Evolutionary conservation across 2,329 filamentous ascomycete genomes (phyloP).

Genomic region (Xylaria sp.): DNA sequence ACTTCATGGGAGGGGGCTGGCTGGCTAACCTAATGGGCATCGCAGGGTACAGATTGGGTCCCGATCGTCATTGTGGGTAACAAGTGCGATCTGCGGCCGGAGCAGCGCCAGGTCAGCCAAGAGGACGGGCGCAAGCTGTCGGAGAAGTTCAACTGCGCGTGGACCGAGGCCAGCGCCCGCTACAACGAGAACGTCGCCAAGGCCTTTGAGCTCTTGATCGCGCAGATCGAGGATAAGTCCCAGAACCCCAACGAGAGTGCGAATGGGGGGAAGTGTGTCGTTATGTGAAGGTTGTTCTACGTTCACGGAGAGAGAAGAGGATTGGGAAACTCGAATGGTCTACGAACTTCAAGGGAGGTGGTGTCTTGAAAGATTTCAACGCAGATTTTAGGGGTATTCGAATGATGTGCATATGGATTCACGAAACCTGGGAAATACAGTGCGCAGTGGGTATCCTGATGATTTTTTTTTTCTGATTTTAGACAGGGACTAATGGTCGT

Average conservation of each 20-base stretch:
- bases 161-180: conserved; percentile 92
- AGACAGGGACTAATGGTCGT: conserved; percentile 17
- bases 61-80: conserved; percentile 96
- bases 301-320: neutral
- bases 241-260: conserved; percentile 89
- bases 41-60: conserved; percentile 83
- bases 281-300: conserved; percentile 74
- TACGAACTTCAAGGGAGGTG: neutral
- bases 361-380: neutral
- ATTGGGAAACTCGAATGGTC: neutral
- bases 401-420: conserved; percentile 16
- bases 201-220: conserved; percentile 93
- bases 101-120: conserved; percentile 88
- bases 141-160: conserved; percentile 89
- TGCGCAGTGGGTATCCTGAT: conserved; percentile 20
- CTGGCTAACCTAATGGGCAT: conserved; percentile 24
- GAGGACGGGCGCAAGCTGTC: conserved; percentile 88
- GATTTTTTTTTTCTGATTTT: conserved; percentile 21
- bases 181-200: conserved; percentile 94
- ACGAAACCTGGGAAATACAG: conserved; percentile 3
- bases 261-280: conserved; percentile 79
- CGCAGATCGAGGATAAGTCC: conserved; percentile 86
- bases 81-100: conserved; percentile 92
- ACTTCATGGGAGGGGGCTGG: conserved; percentile 19
- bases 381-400: conserved; percentile 11